Conservation (phyloP, 257 asterid species). For the Ballota nigra region DNA sequence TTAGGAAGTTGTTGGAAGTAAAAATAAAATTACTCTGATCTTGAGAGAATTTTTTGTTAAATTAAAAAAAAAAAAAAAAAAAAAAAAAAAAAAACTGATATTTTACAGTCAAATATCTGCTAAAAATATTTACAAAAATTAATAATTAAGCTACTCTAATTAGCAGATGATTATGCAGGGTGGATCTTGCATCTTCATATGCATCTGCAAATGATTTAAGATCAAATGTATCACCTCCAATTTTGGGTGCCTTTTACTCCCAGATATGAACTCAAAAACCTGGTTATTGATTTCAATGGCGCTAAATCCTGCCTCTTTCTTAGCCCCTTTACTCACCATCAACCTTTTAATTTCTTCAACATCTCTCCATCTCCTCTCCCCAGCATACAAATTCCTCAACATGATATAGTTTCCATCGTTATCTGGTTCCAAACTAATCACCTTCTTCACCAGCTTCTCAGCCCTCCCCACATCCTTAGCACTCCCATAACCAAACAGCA, state of each 20-base stretch:
- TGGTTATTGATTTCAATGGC: constrained; percentile 60
- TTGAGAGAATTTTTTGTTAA: no score
- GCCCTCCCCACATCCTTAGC: constrained; percentile 79
- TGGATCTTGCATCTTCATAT: constrained; percentile 39
- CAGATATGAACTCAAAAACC: constrained; percentile 68
- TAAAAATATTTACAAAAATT: no score
- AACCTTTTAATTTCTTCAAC: constrained; percentile 62
- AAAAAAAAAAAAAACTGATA: no score
- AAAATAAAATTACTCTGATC: no score
- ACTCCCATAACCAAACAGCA: constrained; percentile 76
- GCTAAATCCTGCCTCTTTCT: constrained; percentile 80
- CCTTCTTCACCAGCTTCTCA: constrained; percentile 63
- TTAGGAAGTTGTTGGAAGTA: no score
- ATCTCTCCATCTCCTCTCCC: constrained; percentile 84
- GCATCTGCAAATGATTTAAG: constrained; percentile 55
- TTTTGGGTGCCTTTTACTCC: constrained; percentile 51
- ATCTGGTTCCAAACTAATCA: constrained; percentile 66
- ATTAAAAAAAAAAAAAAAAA: no score
- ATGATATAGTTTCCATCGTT: constrained; percentile 80
- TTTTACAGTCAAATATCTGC: no score
- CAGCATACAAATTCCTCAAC: constrained; percentile 86
- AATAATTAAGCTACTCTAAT: no score
- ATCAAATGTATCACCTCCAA: constrained; percentile 38
- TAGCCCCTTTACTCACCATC: constrained; percentile 74
- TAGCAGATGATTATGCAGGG: not conserved